Conservation (phyloP, 2,329 filamentous ascomycete genomes). For the Fusarium goolgardi region DNA sequence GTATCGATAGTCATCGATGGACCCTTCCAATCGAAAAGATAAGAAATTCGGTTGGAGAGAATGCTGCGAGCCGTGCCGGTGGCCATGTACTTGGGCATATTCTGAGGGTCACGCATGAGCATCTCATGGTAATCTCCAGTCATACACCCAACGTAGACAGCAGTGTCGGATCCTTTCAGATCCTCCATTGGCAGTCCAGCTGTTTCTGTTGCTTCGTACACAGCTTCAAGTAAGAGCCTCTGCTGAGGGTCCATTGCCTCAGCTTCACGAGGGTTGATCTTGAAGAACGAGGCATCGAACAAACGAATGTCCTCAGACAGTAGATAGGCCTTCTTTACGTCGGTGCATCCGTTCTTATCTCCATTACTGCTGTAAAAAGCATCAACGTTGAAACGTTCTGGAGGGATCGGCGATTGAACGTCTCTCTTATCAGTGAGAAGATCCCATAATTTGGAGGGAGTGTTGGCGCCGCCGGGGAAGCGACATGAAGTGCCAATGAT, state of each 20-base stretch:
- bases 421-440: conserved; percentile 10
- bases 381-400: conserved; percentile 7
- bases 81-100: conserved; percentile 19
- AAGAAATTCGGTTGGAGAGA: conserved; percentile 14
- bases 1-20: conserved; percentile 22
- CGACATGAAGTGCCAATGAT: conserved; percentile 56
- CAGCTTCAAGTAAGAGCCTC: conserved; percentile 6
- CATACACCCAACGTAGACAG: conserved; percentile 10
- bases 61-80: conserved; percentile 9
- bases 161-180: conserved; percentile 4
- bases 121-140: conserved; percentile 9
- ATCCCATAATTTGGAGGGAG: conserved; percentile 26
- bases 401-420: background rate
- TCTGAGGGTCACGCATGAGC: conserved; percentile 12
- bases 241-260: conserved; percentile 18
- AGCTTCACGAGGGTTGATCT: conserved; percentile 8
- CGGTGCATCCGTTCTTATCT: conserved; percentile 11
- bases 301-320: conserved; percentile 5
- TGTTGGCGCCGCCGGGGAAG: conserved; percentile 52
- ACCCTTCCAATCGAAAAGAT: conserved; percentile 16
- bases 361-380: conserved; percentile 9
- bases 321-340: conserved; percentile 11
- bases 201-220: background rate
- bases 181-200: conserved; percentile 9
- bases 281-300: conserved; percentile 46